Evolutionary conservation across 306 rosid genomes (phyloP), one percentile per base, ranked within the genome.

Genomic region (Cucurbita moschata): DNA sequence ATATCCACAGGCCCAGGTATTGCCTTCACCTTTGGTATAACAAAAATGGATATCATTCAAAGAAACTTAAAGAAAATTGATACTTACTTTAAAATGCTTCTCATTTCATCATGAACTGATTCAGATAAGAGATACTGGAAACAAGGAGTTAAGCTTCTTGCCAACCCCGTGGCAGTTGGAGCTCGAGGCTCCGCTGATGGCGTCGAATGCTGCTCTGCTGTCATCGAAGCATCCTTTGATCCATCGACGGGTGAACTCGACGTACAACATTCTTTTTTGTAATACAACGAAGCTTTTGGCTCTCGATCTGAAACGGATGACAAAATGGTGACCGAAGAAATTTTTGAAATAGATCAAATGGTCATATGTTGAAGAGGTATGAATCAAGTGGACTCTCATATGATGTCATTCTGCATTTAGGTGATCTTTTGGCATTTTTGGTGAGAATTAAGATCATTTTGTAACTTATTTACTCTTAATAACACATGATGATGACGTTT

Each of bases 71-170:
- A 23, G 43, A 69, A 50, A 69, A 8, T 26, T 49, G 10, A 46
- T 69, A 15, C 55, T 39, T 51, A 13, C 18, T 46, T 30, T 15
- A 52, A 71, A 53, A 49, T 54, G 10, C 26, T 73, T 10, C 23
- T 38, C 62, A 56, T 56, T n/a, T 39, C 50, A n/a, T 21, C 21
- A 62, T 61, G 51, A 21, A 61, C 75, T 76, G 63, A 75, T 81
- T 74, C 92, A 93, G 98, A 88, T 79, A 88, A 83, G 62, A 90
- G 96, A 81, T 82, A 83, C 47, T 93, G 97, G 98, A 93, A 93
- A 81, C 97, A 93, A 80, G 98, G 97, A 78, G 85, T 93, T 54
- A 90, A 87, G 94, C 96, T 93, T 81, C 83, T 93, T 54, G 82
- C 85, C 40, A 77, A 84, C 38, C 97, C 98, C 13, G 88, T 83